Evolutionary conservation across 164 flowering plant genomes (phyloP).

Genomic region (Protea cynaroides): DNA sequence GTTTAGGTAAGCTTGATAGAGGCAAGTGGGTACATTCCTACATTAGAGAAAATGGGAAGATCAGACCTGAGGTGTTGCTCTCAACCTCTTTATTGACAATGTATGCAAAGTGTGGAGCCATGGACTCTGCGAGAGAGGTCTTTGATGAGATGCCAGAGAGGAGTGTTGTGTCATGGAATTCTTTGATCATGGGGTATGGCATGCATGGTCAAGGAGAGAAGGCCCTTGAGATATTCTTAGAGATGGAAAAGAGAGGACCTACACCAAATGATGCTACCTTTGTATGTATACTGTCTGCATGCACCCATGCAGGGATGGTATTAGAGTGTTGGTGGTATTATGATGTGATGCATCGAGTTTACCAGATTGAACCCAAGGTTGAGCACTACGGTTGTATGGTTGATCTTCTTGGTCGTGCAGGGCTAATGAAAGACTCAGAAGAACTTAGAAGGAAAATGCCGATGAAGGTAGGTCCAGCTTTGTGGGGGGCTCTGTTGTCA

Average conservation of each 20-base stretch:
- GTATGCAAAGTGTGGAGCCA: not conserved
- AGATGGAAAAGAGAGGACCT: constrained; percentile 51
- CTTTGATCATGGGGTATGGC: constrained; percentile 31
- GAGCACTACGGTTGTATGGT: constrained; percentile 69
- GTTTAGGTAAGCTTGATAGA: constrained; percentile 14
- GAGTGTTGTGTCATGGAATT: constrained; percentile 66
- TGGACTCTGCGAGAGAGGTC: not conserved
- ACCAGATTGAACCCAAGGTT: constrained; percentile 2
- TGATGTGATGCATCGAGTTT: not conserved
- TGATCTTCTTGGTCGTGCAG: constrained; percentile 57
- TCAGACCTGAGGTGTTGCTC: constrained; percentile 27
- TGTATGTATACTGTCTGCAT: constrained; percentile 29
- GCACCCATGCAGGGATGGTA: constrained; percentile 32
- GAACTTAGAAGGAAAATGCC: constrained; percentile 35
- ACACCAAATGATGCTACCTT: not conserved
- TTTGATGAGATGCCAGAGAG: constrained; percentile 54
- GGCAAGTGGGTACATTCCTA: constrained; percentile 8
- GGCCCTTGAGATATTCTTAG: constrained; percentile 52
- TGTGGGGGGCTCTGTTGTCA: constrained; percentile 47
- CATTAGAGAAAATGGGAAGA: too few relatives aligned
- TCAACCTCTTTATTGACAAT: constrained; percentile 19
- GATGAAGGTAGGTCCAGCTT: constrained; percentile 34
- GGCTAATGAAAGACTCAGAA: constrained; percentile 41
- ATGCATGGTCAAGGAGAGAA: constrained; percentile 52
- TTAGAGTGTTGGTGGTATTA: constrained; percentile 1